Evolutionary conservation across 768 basidiomycete genomes (phyloP).

Genomic region (Strobilomyces confusus): DNA sequence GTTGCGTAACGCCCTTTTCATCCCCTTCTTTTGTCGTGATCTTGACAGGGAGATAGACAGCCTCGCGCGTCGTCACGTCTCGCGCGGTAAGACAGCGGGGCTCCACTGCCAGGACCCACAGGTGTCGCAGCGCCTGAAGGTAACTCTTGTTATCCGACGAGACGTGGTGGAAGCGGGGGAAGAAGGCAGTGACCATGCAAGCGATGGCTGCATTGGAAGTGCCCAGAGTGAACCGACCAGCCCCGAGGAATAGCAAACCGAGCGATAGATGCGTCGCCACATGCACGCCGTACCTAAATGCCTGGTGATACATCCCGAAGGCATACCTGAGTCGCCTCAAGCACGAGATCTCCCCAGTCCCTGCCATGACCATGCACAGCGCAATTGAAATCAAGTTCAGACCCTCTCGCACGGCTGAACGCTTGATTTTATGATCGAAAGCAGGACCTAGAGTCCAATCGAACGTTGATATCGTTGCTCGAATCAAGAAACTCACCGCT

Average conservation of each 20-base stretch:
- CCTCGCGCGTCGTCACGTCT: slow-evolving; percentile 88
- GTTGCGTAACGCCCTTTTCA: slow-evolving; percentile 60
- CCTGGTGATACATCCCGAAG: slow-evolving; percentile 79
- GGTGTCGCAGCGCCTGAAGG: slow-evolving; percentile 87
- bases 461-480: not conserved
- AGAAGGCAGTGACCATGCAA: slow-evolving; percentile 85
- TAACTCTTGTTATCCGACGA: slow-evolving; percentile 88
- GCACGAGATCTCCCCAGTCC: slow-evolving; percentile 91
- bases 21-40: slow-evolving; percentile 70
- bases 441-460: slow-evolving; percentile 49
- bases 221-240: slow-evolving; percentile 88
- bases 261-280: slow-evolving; percentile 87
- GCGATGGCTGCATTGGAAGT: slow-evolving; percentile 91
- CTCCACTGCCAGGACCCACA: slow-evolving; percentile 96
- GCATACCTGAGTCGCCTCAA: slow-evolving; percentile 82
- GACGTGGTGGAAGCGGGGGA: slow-evolving; percentile 76
- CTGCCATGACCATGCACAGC: slow-evolving; percentile 93
- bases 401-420: slow-evolving; percentile 82
- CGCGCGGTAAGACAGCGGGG: slow-evolving; percentile 88
- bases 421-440: slow-evolving; percentile 86
- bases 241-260: slow-evolving; percentile 90
- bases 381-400: slow-evolving; percentile 84
- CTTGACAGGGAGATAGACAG: slow-evolving; percentile 91
- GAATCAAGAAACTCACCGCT: slow-evolving; percentile 46
- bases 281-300: slow-evolving; percentile 83